Conservation (phyloP, 2,329 filamentous ascomycete genomes). For the Aspergillus ochraceoroseus region DNA sequence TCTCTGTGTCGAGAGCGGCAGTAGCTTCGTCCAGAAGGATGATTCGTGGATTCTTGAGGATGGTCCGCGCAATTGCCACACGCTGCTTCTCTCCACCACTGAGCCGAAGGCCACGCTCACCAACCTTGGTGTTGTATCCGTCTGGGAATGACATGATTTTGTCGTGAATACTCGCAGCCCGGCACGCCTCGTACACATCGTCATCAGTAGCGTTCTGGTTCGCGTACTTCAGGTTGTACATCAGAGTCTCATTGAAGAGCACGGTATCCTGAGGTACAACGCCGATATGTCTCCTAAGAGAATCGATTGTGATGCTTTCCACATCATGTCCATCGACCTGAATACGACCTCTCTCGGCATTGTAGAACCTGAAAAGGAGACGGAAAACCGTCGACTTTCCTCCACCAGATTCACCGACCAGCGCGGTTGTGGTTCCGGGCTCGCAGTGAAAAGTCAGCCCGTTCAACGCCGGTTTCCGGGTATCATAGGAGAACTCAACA, state of each 20-base stretch:
- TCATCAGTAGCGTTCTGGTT: slow-evolving; percentile 75
- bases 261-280: slow-evolving; percentile 97
- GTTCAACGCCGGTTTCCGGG: slow-evolving; percentile 75
- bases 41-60: slow-evolving; percentile 84
- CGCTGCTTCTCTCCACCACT: slow-evolving; percentile 92
- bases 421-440: slow-evolving; percentile 88
- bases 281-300: slow-evolving; percentile 83
- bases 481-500: slow-evolving; percentile 86
- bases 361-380: slow-evolving; percentile 94
- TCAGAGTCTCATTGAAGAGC: slow-evolving; percentile 86
- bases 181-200: slow-evolving; percentile 74
- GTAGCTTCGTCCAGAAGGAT: slow-evolving; percentile 93
- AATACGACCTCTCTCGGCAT: slow-evolving; percentile 72
- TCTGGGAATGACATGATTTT: slow-evolving; percentile 86
- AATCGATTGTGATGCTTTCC: slow-evolving; percentile 83
- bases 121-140: slow-evolving; percentile 82
- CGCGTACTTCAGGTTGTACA: slow-evolving; percentile 92
- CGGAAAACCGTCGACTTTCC: slow-evolving; percentile 97
- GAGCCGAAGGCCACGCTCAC: slow-evolving; percentile 78
- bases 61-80: slow-evolving; percentile 87
- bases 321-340: slow-evolving; percentile 80
- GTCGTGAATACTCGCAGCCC: slow-evolving; percentile 85
- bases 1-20: slow-evolving; percentile 84
- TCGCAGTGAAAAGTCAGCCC: slow-evolving; percentile 78
- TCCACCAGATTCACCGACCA: slow-evolving; percentile 93